Evolutionary conservation across 2,329 filamentous ascomycete genomes (phyloP).

Genomic region (Aphanocladium album): DNA sequence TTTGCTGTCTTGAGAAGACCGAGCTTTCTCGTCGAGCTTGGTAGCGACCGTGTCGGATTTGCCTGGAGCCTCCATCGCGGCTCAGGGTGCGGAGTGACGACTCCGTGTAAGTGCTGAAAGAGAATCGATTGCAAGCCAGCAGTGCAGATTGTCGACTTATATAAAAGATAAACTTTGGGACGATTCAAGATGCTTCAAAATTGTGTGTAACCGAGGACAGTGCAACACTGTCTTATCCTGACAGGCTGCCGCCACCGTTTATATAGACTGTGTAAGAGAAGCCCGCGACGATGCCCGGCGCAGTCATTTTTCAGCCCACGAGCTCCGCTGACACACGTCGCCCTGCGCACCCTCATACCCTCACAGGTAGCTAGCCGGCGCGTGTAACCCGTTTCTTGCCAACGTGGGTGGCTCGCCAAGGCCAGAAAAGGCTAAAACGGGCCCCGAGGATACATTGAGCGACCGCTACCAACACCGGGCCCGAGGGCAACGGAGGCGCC

Average conservation of each 20-base stretch:
- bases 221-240: not conserved
- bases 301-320: not conserved
- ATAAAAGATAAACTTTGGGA: not conserved
- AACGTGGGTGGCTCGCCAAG: not conserved
- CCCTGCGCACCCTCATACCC: not conserved
- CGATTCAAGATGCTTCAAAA: not conserved
- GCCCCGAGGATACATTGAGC: not conserved
- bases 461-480: not conserved
- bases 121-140: not conserved
- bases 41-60: not conserved
- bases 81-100: not conserved
- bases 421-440: not conserved
- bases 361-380: not conserved
- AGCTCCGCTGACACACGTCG: not conserved
- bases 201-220: not conserved
- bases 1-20: not conserved
- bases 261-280: not conserved
- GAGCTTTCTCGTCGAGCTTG: not conserved
- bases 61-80: conserved; percentile 2
- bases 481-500: not conserved
- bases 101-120: not conserved
- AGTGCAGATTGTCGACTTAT: not conserved
- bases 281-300: not conserved
- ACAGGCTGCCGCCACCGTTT: not conserved
- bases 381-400: not conserved